A percentile compares a stretch with the other conserved stretches of the same genome.
These are phyloP conservation scores for Pestalotiopsis sp. DNA, from an alignment of 2,329 filamentous ascomycete species.

Conservation along the genomic window DNA sequence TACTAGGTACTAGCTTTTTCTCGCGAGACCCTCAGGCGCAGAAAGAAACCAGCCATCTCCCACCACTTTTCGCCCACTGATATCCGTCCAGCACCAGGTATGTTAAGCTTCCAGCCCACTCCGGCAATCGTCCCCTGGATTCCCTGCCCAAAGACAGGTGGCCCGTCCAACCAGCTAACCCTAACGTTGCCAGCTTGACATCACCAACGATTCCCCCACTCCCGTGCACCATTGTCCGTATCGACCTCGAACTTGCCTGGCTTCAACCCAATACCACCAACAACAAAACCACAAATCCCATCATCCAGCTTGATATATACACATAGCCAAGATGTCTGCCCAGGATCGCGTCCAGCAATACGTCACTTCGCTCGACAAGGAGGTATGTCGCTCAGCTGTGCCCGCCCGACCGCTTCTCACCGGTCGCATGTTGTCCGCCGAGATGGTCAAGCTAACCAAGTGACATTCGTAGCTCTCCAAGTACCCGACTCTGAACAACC, in stretches of 20 bases:
- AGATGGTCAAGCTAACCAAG: constrained; percentile 19
- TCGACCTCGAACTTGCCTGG: neutral
- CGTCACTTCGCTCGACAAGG: constrained; percentile 78
- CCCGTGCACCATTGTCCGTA: neutral
- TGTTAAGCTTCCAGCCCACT: constrained; percentile 3
- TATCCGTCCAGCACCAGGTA: neutral
- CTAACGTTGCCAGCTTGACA: constrained; percentile 15
- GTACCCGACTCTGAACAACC: constrained; percentile 80
- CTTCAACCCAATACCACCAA: neutral
- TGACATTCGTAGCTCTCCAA: constrained; percentile 70
- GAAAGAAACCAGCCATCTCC: neutral
- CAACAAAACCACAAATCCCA: constrained; percentile 11
- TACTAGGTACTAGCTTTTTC: neutral
- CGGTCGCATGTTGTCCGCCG: constrained; percentile 19
- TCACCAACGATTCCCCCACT: constrained; percentile 11
- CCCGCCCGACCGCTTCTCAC: neutral
- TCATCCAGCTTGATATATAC: constrained; percentile 14
- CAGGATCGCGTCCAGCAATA: constrained; percentile 79
- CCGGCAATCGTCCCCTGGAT: neutral
- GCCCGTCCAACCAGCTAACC: constrained; percentile 8
- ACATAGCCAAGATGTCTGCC: constrained; percentile 62
- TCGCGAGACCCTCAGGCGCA: neutral
- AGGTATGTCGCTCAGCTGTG: constrained; percentile 56
- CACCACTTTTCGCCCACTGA: neutral
- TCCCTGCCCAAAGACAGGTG: constrained; percentile 2